These are phyloP conservation scores for Yamadazyma akitaensis DNA, from an alignment of 805 yeast species.

Conservation along the genomic window DNA sequence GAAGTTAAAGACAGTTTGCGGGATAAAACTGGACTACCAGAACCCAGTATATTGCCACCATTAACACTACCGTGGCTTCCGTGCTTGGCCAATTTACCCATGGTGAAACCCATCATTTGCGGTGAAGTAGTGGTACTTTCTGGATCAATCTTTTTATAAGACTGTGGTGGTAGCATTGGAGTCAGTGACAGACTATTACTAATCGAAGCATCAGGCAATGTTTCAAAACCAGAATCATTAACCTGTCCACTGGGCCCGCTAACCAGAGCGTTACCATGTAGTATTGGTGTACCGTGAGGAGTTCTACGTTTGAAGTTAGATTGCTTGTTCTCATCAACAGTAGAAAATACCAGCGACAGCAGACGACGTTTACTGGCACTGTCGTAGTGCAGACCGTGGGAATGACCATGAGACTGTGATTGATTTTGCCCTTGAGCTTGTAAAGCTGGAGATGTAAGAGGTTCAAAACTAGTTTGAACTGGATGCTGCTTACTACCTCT, in stretches of 20 bases:
- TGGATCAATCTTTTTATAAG: constrained; percentile 22
- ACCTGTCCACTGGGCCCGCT: neutral
- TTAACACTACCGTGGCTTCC: neutral
- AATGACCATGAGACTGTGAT: neutral
- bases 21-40: constrained; percentile 12
- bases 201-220: constrained; percentile 25
- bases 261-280: constrained; percentile 16
- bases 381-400: constrained; percentile 6
- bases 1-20: constrained; percentile 14
- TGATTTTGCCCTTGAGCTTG: constrained; percentile 31
- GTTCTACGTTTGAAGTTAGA: constrained; percentile 34
- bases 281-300: constrained; percentile 43
- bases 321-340: constrained; percentile 23
- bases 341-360: constrained; percentile 30
- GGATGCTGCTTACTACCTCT: constrained; percentile 17
- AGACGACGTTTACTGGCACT: constrained; percentile 25
- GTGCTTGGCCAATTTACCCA: constrained; percentile 43
- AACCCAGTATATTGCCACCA: neutral
- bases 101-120: constrained; percentile 46
- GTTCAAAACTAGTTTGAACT: constrained; percentile 35
- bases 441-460: constrained; percentile 69
- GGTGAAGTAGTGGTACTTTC: constrained; percentile 15
- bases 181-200: constrained; percentile 12
- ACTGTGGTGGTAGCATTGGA: constrained; percentile 40
- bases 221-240: constrained; percentile 17